Evolutionary conservation across 148 eudicot species (phyloP).

Genomic region (Rhododendron vialii): DNA sequence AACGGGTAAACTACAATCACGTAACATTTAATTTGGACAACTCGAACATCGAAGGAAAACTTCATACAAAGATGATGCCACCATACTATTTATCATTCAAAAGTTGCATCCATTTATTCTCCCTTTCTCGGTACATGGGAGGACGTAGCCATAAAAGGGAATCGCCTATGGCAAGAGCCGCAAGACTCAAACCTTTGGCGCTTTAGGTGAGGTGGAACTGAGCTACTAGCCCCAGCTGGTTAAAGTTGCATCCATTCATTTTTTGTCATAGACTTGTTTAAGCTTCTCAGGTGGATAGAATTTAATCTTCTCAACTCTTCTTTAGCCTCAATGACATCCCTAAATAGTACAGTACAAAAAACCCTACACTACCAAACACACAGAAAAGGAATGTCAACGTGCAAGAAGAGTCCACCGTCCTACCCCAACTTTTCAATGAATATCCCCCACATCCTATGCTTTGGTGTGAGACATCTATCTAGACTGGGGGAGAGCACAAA

Average conservation of each 20-base stretch:
- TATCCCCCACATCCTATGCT: too few relatives aligned
- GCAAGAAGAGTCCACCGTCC: too few relatives aligned
- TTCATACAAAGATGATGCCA: not conserved
- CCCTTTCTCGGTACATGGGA: not conserved
- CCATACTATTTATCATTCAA: not conserved
- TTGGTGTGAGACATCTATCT: too few relatives aligned
- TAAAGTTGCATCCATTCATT: not conserved
- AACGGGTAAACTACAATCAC: not conserved
- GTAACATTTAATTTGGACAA: not conserved
- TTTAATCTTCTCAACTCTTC: not conserved
- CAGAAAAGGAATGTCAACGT: too few relatives aligned
- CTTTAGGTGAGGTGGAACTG: too few relatives aligned
- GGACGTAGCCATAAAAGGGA: too few relatives aligned
- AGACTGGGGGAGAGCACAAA: too few relatives aligned
- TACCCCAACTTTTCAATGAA: too few relatives aligned
- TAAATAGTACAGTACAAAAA: too few relatives aligned
- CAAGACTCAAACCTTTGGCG: not conserved
- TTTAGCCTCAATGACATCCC: too few relatives aligned
- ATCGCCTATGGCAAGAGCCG: not conserved
- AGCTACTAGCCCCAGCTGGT: too few relatives aligned
- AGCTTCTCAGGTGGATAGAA: not conserved
- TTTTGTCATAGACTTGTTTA: not conserved
- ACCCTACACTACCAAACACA: too few relatives aligned
- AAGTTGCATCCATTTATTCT: not conserved
- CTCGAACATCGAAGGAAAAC: not conserved